Evolutionary conservation across 2,329 filamentous ascomycete genomes (phyloP).

Genomic region (Macroventuria anomochaeta): DNA sequence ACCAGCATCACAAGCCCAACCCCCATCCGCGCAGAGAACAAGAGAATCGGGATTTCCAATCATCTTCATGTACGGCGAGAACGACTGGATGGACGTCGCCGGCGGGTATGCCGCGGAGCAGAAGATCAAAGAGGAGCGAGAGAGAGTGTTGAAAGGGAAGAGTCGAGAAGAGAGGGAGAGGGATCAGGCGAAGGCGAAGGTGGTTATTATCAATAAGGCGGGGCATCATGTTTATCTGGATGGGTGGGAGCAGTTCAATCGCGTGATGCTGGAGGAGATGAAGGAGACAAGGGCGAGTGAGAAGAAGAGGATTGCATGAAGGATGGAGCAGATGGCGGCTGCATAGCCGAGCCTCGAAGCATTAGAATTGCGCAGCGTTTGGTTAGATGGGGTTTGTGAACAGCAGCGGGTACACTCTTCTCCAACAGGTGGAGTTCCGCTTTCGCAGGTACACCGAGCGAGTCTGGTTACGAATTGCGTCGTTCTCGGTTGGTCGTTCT

Average conservation of each 20-base stretch:
- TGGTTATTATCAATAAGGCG: conserved; percentile 75
- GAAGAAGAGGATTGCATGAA: too few species aligned
- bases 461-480: too few species aligned
- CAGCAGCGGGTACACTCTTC: too few species aligned
- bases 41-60: conserved; percentile 78
- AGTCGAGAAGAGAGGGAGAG: conserved; percentile 70
- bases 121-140: conserved; percentile 74
- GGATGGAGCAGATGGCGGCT: too few species aligned
- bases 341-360: too few species aligned
- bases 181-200: conserved; percentile 83
- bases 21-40: conserved; percentile 15
- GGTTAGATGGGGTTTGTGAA: too few species aligned
- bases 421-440: too few species aligned
- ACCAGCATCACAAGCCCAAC: too few species aligned
- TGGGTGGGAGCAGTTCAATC: conserved; percentile 73
- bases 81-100: conserved; percentile 97
- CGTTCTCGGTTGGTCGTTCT: too few species aligned
- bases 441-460: too few species aligned
- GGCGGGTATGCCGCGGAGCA: conserved; percentile 82
- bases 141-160: conserved; percentile 65
- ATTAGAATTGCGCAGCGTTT: too few species aligned
- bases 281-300: conserved; percentile 60
- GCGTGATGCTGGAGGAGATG: conserved; percentile 70
- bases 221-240: conserved; percentile 78
- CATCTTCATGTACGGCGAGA: conserved; percentile 94